Evolutionary conservation across 2,329 filamentous ascomycete species (phyloP).

Genomic region (Claviceps cyperi): DNA sequence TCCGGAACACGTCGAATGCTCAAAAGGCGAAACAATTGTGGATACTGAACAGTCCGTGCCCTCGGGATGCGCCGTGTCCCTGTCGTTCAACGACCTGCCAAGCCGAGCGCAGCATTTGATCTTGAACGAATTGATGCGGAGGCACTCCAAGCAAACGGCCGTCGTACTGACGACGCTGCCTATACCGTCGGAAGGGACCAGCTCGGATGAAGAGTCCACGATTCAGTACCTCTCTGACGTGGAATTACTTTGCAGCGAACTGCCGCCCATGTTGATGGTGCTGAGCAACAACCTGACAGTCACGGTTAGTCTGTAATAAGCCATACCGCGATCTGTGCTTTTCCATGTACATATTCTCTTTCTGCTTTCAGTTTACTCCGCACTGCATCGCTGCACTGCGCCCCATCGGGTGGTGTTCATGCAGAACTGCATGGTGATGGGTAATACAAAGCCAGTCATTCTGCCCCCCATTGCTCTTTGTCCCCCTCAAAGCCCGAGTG

Average conservation of each 20-base stretch:
- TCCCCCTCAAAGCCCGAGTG: background rate
- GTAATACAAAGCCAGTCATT: background rate
- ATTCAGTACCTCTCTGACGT: constrained; percentile 63
- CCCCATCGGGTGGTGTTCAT: background rate
- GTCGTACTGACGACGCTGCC: constrained; percentile 76
- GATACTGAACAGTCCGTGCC: constrained; percentile 29
- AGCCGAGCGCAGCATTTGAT: constrained; percentile 76
- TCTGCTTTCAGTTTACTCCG: background rate
- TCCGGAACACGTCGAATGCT: constrained; percentile 20
- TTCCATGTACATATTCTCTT: background rate
- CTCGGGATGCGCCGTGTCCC: constrained; percentile 47
- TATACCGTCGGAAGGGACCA: constrained; percentile 65
- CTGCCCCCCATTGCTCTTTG: background rate
- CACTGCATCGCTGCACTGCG: background rate
- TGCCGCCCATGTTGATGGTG: constrained; percentile 65
- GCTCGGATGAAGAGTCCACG: constrained; percentile 53
- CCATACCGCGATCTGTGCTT: background rate
- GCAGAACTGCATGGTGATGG: background rate
- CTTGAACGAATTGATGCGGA: constrained; percentile 67
- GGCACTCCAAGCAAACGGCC: constrained; percentile 54
- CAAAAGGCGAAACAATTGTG: constrained; percentile 9
- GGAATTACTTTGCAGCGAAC: constrained; percentile 60
- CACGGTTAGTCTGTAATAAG: constrained; percentile 59
- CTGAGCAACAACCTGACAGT: constrained; percentile 86
- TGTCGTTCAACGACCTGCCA: constrained; percentile 78